Evolutionary conservation across 2,329 filamentous ascomycete genomes (phyloP).

Genomic region (Aspergillus aculeatus): DNA sequence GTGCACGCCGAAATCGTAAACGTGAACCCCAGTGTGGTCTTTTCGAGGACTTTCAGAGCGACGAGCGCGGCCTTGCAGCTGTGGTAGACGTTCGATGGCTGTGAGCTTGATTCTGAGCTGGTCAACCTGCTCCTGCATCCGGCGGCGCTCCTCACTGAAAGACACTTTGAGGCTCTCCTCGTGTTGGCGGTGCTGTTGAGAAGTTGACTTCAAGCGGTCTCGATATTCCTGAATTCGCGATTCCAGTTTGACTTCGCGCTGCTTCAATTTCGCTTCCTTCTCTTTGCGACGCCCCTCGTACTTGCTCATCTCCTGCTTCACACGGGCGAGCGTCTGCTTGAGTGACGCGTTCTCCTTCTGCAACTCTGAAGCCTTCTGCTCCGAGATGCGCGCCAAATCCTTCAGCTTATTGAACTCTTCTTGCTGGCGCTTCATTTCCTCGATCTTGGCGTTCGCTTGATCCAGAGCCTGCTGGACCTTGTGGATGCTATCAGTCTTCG

Average conservation of each 20-base stretch:
- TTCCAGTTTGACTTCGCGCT: conserved; percentile 41
- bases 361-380: conserved; percentile 41
- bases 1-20: conserved; percentile 24
- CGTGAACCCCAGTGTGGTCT: conserved; percentile 30
- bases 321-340: conserved; percentile 41
- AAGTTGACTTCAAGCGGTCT: conserved; percentile 35
- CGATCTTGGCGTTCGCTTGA: conserved; percentile 35
- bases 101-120: conserved; percentile 33
- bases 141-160: conserved; percentile 38
- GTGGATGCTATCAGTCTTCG: conserved; percentile 27
- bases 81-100: conserved; percentile 28
- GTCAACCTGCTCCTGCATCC: conserved; percentile 42
- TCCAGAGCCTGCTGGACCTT: conserved; percentile 37
- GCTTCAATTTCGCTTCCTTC: conserved; percentile 43
- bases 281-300: conserved; percentile 45
- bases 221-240: conserved; percentile 42
- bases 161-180: conserved; percentile 35
- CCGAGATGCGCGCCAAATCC: conserved; percentile 38
- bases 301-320: conserved; percentile 44
- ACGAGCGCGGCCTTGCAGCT: conserved; percentile 20
- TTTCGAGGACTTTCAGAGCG: conserved; percentile 30
- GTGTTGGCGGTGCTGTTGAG: conserved; percentile 37
- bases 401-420: conserved; percentile 37
- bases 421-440: conserved; percentile 33
- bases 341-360: conserved; percentile 43